Base-by-base conservation (phyloP, 2,329 filamentous ascomycete genomes). In the Chrysosporium keratinophilum region DNA sequence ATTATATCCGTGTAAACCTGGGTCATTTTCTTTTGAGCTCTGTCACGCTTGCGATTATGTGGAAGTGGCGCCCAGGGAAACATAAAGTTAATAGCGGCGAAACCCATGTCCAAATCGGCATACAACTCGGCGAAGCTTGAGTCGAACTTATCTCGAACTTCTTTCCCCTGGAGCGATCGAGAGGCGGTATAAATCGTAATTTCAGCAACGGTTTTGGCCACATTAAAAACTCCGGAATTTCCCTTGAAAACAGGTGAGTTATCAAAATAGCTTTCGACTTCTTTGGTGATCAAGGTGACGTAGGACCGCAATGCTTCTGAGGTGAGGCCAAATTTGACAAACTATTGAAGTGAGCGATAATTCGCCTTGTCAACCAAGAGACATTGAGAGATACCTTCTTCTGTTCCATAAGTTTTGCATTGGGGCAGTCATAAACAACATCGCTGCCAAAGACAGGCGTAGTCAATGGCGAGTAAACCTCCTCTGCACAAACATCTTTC, bases 361-460 rank as follows among this genome's bases (percentile, higher is more conserved):
- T 1, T n/a, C 9, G 14, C 28, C 43, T 17, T 15, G 15, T 14
- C 41, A 55, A 33, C 11, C 28, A 10, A 45, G 28, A 23, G 28
- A 34, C 14, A 10, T n/a, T 14, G 41, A 20, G 10, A 54, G 71
- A 58, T 68, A 89, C 87, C 81, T 91, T 93, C 77, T 95, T 95
- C 76, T 95, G 88, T 74, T 95, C 88, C 88, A 95, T 94, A 65
- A 95, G 79, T 73, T 94, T 94, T 55, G 87, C 78, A 68, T 94
- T 94, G 41, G 88, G 87, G 72, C 88, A 93, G 68, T 94, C 88
- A 67, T 94, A 95, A 52, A 94, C 87, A 23, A 95, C 88, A 72
- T 90, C 84, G 63, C 81, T 83, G 61, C 88, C 88, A 66, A 95
- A 95, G 2, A 83, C 80, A 43, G 80, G 80, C 5, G 79, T 82